These are phyloP conservation scores for Plenodomus lindquistii DNA, from an alignment of 2,329 filamentous ascomycete genomes.

Conservation along the genomic window DNA sequence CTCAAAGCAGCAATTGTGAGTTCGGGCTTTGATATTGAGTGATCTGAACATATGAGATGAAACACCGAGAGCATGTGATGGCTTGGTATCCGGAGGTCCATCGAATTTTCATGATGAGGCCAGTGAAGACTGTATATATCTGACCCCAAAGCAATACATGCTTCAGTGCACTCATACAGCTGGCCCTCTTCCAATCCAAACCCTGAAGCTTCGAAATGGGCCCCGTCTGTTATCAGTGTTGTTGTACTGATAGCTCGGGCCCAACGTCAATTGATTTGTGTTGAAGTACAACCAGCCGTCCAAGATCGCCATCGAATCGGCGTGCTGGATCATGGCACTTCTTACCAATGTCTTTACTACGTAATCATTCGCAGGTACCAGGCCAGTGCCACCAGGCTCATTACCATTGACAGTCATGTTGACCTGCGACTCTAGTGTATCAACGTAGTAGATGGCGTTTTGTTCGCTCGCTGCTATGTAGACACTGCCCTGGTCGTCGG, in stretches of 20 bases:
- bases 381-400: slow-evolving; percentile 36
- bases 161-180: slow-evolving; percentile 14
- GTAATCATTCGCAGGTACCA: slow-evolving; percentile 42
- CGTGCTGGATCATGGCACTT: slow-evolving; percentile 49
- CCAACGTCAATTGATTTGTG: slow-evolving; percentile 48
- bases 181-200: slow-evolving; percentile 44
- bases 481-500: slow-evolving; percentile 47
- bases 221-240: slow-evolving; percentile 45
- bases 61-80: too few species aligned
- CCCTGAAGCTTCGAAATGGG: slow-evolving; percentile 42
- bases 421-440: slow-evolving; percentile 42
- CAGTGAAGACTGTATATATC: too few species aligned
- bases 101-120: too few species aligned
- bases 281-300: slow-evolving; percentile 50
- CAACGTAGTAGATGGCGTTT: slow-evolving; percentile 51
- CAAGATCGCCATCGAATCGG: slow-evolving; percentile 47
- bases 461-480: slow-evolving; percentile 50
- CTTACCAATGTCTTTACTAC: slow-evolving; percentile 48
- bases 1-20: too few species aligned
- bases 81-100: too few species aligned
- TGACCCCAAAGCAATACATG: too few species aligned
- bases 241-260: slow-evolving; percentile 44
- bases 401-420: slow-evolving; percentile 43
- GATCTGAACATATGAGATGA: too few species aligned
- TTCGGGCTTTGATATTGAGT: too few species aligned